Evolutionary conservation across 306 rosid species (phyloP), one percentile per base, ranked within the genome.

Genomic region (Echinosophora koreensis): DNA sequence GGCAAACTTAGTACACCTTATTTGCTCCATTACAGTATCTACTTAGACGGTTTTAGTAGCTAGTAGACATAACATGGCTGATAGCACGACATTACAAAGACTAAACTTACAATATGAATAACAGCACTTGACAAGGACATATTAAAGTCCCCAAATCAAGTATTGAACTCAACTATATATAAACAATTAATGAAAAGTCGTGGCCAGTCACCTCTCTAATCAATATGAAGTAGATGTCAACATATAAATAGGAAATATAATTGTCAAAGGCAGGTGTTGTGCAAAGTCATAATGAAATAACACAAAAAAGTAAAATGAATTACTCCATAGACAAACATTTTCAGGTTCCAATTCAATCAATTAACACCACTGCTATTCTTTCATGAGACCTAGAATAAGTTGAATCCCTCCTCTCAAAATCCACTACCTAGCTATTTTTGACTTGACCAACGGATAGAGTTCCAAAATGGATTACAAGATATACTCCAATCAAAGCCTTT

Each of bases 211-310:
- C 71, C 52, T 70, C 44, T 44, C 62, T 52, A 49, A 49, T 51
- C 27, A 49, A 15, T 5, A 8, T 68, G 70, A 69, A 59, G 35
- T 28, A 50, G 52, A 77, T 59, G 38, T 62, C 46, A 79, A 60
- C 6, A 47, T 22, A 16, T 38, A 69, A 17, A 59, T 12, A 5
- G 66, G 3, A 42, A 63, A 64, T 42, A 71, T 16, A 47, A n/a
- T 12, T 3, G 1, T 22, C 22, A 22, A 22, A 22, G 22, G 22
- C 1, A 22, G 22, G 22, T 22, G 15, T 15, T 79, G 50, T 8
- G 13, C 39, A 6, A 57, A 28, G 2, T 71, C 72, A 51, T 61
- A 35, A 39, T 38, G 64, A 61, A 61, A 49, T 47, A 59, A 60
- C 4, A n/a, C 12, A 12, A 12, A 49, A 27, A 73, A 52, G 30